Percentiles rank a stretch among this genome's conserved stretches.
Conservation (phyloP, 768 basidiomycete species). For the Amanita rubescens region DNA sequence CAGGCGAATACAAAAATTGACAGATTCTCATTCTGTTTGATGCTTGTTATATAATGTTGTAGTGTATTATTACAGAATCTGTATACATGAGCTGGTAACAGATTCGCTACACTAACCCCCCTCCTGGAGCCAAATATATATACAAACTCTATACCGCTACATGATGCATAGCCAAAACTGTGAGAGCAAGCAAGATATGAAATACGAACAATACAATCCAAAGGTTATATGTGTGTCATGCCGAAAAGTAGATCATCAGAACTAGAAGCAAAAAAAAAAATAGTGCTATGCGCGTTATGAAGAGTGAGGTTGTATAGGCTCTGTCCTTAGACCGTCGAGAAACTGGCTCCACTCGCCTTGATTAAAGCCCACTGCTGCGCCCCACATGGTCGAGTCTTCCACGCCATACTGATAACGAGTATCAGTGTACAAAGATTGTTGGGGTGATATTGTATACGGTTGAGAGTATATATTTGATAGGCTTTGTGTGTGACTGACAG, state of each 20-base stretch:
- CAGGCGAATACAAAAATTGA: conserved; percentile 62
- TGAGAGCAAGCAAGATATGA: conserved; percentile 9
- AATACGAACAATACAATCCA: conserved; percentile 12
- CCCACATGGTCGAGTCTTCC: conserved; percentile 67
- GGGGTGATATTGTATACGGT: conserved; percentile 15
- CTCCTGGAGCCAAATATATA: conserved; percentile 12
- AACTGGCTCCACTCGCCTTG: conserved; percentile 66
- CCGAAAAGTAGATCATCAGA: conserved; percentile 11
- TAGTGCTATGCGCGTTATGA: conserved; percentile 20
- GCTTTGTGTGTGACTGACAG: conserved; percentile 13
- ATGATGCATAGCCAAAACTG: conserved; percentile 16
- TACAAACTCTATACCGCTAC: conserved; percentile 28
- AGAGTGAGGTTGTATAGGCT: conserved; percentile 21
- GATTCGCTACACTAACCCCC: neutral
- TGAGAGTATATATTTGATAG: conserved; percentile 13
- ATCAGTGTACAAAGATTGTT: conserved; percentile 31
- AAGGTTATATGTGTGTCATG: conserved; percentile 9
- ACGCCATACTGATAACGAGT: conserved; percentile 41
- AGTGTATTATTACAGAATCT: neutral
- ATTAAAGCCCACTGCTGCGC: conserved; percentile 64
- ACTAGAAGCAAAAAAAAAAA: conserved; percentile 5
- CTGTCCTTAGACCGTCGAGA: conserved; percentile 57
- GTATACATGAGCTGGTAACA: neutral
- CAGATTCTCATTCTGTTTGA: conserved; percentile 22
- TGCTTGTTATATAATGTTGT: conserved; percentile 13